Conservation (phyloP, 257 asterid species). For the Petunia secreta region DNA sequence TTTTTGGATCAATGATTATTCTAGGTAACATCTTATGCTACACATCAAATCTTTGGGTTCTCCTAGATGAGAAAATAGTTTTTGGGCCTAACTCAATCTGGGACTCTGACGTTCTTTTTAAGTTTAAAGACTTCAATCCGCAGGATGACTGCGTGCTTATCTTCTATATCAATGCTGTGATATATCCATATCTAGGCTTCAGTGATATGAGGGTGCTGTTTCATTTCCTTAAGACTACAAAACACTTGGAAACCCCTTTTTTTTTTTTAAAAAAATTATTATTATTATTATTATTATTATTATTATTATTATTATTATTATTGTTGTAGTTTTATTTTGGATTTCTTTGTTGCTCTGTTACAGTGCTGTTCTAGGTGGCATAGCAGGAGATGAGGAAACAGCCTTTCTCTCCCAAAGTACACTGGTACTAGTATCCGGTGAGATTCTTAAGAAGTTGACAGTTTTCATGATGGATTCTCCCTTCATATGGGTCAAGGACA, state of each 20-base stretch:
- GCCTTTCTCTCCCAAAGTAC: conserved; percentile 63
- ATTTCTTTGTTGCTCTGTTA: conserved; percentile 33
- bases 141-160: not conserved
- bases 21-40: not conserved
- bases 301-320: not conserved
- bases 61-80: conserved; percentile 12
- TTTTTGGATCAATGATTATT: not conserved
- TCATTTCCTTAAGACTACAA: conserved; percentile 9
- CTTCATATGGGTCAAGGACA: conserved; percentile 76
- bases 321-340: not conserved
- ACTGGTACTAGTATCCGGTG: conserved; percentile 53
- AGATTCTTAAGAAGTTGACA: conserved; percentile 56
- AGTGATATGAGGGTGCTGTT: conserved; percentile 1
- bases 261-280: not conserved
- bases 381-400: conserved; percentile 54
- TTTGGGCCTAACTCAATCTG: conserved; percentile 1
- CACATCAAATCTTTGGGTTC: not conserved
- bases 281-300: no score
- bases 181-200: conserved; percentile 13
- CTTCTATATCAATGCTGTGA: not conserved
- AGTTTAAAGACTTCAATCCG: not conserved
- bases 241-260: not conserved
- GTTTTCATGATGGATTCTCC: conserved; percentile 68
- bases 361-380: conserved; percentile 92
- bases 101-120: not conserved